phyloP scores from a whole-genome alignment of 2,329 filamentous ascomycete genomes.

The Fusarium protoensiforme region DNA sequence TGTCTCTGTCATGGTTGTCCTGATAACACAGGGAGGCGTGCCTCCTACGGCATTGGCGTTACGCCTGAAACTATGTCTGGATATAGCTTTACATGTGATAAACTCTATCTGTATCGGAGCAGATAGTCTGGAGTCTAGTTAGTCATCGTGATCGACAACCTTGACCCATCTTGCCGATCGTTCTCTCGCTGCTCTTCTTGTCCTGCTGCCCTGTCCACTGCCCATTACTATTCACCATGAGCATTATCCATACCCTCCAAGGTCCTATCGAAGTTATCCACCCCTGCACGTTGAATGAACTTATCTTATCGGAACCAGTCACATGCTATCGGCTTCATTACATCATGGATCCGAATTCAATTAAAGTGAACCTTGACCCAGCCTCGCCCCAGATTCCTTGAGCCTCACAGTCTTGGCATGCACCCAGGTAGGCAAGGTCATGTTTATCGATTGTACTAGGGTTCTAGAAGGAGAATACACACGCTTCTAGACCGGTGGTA shows the following conservation, averaged over 20 bases:
- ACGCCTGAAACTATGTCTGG: neutral
- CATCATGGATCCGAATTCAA: neutral
- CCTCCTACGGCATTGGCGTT: neutral
- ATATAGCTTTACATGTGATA: neutral
- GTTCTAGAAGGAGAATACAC: neutral
- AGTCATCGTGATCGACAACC: neutral
- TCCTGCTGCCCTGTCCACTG: neutral
- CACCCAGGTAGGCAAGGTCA: neutral
- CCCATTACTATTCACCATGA: neutral
- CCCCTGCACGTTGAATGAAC: neutral
- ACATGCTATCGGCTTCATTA: neutral
- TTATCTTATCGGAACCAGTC: neutral
- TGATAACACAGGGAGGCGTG: neutral
- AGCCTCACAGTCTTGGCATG: neutral
- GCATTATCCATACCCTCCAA: neutral
- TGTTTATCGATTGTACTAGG: neutral
- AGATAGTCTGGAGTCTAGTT: neutral
- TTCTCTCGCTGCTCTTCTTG: neutral
- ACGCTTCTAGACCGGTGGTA: neutral
- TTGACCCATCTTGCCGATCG: neutral
- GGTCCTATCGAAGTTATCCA: neutral
- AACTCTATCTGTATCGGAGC: neutral
- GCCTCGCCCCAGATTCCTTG: neutral
- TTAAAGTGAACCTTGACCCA: neutral
- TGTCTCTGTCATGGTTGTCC: neutral